Conservation (phyloP, 306 rosid genomes). For the Astragalus glycyphyllos region DNA sequence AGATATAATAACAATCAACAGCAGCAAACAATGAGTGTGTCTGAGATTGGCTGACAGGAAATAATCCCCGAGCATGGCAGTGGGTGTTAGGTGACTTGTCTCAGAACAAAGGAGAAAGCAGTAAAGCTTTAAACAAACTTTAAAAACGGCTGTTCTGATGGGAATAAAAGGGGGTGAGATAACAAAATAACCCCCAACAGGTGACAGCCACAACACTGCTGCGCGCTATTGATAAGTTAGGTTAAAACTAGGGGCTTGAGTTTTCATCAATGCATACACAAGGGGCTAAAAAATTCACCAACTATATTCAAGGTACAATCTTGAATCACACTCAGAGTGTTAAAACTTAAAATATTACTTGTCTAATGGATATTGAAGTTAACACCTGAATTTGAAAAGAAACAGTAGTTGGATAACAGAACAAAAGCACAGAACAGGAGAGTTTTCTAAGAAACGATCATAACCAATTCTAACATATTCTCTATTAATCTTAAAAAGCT, state of each 20-base stretch:
- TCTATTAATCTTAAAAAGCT: constrained; percentile 6
- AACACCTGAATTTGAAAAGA: constrained; percentile 1
- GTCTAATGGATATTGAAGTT: not conserved
- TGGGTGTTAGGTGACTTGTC: too few relatives aligned
- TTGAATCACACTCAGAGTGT: not conserved
- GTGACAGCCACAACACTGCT: not conserved
- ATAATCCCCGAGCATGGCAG: too few relatives aligned
- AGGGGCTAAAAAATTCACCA: not conserved
- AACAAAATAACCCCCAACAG: not conserved
- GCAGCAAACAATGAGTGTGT: not conserved
- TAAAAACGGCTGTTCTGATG: not conserved
- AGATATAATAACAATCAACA: not conserved
- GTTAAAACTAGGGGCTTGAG: not conserved
- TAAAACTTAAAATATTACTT: not conserved
- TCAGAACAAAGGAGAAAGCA: too few relatives aligned
- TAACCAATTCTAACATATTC: not conserved
- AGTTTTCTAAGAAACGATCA: constrained; percentile 12
- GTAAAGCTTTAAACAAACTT: not conserved
- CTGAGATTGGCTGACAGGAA: too few relatives aligned
- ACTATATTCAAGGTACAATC: not conserved
- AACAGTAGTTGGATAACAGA: not conserved
- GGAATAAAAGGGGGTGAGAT: not conserved
- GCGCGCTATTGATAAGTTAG: not conserved
- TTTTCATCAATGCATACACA: not conserved
- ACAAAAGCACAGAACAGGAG: not conserved